Conservation (phyloP, 2,329 filamentous ascomycete species). For the Saccharata proteae region DNA sequence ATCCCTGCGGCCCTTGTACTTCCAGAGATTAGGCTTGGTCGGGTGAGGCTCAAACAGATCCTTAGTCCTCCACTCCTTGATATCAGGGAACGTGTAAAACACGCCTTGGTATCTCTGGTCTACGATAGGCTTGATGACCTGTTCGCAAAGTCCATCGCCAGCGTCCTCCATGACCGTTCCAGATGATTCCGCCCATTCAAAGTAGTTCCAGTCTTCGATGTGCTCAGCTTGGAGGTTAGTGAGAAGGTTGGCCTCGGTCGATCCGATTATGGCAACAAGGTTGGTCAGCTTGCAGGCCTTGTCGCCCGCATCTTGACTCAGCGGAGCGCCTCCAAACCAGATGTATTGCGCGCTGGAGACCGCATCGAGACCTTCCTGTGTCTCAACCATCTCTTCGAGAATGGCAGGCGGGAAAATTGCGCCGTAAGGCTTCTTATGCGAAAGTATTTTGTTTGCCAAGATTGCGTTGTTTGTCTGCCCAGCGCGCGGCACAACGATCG, state of each 20-base stretch:
- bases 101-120: conserved; percentile 5
- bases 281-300: conserved; percentile 13
- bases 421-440: conserved; percentile 10
- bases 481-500: conserved; percentile 7
- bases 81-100: conserved; percentile 12
- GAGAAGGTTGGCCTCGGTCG: conserved; percentile 15
- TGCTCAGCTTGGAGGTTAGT: conserved; percentile 10
- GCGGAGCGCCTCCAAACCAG: conserved; percentile 11
- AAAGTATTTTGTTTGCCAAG: conserved; percentile 10
- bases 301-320: conserved; percentile 10
- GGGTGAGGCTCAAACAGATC: conserved; percentile 13
- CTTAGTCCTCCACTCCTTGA: conserved; percentile 10
- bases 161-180: conserved; percentile 15
- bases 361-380: conserved; percentile 13
- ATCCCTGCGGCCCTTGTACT: conserved; percentile 13
- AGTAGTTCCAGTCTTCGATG: conserved; percentile 16
- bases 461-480: conserved; percentile 7
- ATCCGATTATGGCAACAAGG: conserved; percentile 14
- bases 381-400: conserved; percentile 16
- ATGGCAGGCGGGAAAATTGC: conserved; percentile 15
- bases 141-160: conserved; percentile 12
- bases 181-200: conserved; percentile 14
- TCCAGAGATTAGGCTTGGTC: conserved; percentile 10
- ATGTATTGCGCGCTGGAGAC: conserved; percentile 13
- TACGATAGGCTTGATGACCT: conserved; percentile 9